A percentile compares a stretch with the other conserved stretches of the same genome.
These are phyloP conservation scores for Camellia japonica DNA, from an alignment of 148 eudicot genomes.

Conservation along the genomic window DNA sequence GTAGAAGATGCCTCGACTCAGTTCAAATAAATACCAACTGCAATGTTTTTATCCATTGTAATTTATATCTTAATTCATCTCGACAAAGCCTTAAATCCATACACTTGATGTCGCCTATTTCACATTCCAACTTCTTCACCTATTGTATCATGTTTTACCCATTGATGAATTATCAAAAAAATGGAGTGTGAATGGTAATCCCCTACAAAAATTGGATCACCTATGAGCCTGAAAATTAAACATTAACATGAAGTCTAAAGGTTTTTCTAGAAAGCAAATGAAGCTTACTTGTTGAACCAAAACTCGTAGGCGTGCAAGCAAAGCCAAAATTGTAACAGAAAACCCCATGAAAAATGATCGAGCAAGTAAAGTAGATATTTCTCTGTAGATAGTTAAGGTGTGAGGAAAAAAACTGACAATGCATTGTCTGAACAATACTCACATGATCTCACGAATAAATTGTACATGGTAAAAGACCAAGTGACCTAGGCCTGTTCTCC, in stretches of 20 bases:
- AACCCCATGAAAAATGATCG: constrained; percentile 86
- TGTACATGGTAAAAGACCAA: not conserved
- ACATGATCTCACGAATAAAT: not conserved
- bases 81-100: no score
- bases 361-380: constrained; percentile 84
- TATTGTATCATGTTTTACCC: not conserved
- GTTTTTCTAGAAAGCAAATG: not conserved
- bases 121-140: not conserved
- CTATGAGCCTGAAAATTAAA: not conserved
- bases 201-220: not conserved
- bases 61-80: no score
- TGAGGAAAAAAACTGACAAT: not conserved
- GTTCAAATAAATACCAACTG: no score
- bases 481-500: no score
- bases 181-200: no score
- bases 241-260: not conserved
- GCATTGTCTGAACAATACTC: not conserved
- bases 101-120: not conserved
- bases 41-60: no score
- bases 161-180: no score
- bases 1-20: no score
- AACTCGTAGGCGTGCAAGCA: constrained; percentile 88
- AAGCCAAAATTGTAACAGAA: constrained; percentile 61
- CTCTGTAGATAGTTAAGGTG: constrained; percentile 64
- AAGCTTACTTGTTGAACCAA: constrained; percentile 88